These are phyloP conservation scores for Annulohypoxylon maeteangense DNA, from an alignment of 495 filamentous ascomycete species.

Conservation along the genomic window DNA sequence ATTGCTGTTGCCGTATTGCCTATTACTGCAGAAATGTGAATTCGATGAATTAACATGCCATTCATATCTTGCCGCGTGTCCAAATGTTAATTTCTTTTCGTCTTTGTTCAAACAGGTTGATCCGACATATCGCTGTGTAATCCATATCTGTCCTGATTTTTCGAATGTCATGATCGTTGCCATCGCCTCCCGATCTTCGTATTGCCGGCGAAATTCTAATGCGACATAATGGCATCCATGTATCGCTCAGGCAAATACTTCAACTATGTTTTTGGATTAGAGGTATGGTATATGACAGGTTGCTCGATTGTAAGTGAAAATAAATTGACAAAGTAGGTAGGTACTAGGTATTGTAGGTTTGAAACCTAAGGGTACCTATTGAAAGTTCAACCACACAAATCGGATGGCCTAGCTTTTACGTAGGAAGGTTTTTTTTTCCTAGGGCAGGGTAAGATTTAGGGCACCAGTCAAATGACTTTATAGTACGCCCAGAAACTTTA, in stretches of 20 bases:
- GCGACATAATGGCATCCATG: too few relatives aligned
- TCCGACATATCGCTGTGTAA: background rate
- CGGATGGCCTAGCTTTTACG: background rate
- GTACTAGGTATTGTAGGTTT: too few relatives aligned
- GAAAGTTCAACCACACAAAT: background rate
- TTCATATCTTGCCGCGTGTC: background rate
- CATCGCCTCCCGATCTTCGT: background rate
- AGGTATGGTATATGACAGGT: too few relatives aligned
- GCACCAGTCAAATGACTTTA: background rate
- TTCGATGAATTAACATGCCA: conserved; percentile 15
- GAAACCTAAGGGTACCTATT: too few relatives aligned
- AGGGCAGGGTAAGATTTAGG: too few relatives aligned
- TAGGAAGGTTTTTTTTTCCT: background rate
- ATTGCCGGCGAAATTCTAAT: too few relatives aligned
- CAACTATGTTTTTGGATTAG: too few relatives aligned
- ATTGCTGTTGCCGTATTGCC: background rate
- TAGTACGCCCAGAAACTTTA: background rate
- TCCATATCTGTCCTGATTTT: too few relatives aligned
- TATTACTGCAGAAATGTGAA: conserved; percentile 2
- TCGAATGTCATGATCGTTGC: background rate
- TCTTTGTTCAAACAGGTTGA: background rate
- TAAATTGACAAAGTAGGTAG: too few relatives aligned
- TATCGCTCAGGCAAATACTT: too few relatives aligned
- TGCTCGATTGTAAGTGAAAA: too few relatives aligned
- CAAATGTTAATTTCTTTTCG: background rate